Evolutionary conservation across 352 stramenopile species (phyloP), one percentile per base, ranked within the genome.

Genomic region (Aphanomyces cochlioides): DNA sequence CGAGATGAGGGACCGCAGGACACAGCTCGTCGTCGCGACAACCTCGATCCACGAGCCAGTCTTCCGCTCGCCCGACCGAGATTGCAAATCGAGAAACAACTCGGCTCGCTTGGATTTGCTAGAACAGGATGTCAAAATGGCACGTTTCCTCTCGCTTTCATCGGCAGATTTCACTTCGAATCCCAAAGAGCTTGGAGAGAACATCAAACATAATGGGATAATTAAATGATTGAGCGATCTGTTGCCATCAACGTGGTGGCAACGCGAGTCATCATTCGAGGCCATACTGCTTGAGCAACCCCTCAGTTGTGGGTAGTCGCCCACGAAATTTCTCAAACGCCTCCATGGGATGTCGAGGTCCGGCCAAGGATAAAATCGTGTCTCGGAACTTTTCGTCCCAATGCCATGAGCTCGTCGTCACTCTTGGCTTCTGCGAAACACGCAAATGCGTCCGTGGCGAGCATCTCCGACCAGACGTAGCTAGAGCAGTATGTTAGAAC

Each of bases 401-500:
- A 86, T 34, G 76, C 78, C 53, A 77, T 76, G 5, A 96, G 77
- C 7, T 80, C 89, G 10, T 43, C 54, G 12, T 1, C 10, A n/a
- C 85, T 85, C 10, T 60, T 19, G 19, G 90, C 92, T 73, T 99
- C 97, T 77, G 99, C 95, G 71, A 99, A 99, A 5, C 96, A 95
- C 28, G 85, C 91, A 77, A 98, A 99, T 7, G 96, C 96, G 78
- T 99, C 96, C 28, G 96, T 97, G 67, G 84, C 93, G 82, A 99
- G 90, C 48, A 99, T 95, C 80, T 99, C 96, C 10, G 96, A 96
- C 93, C 96, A 99, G 73, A 98, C 98, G 79, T 93, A 93, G 78
- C 85, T 95, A n/a, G 17, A n/a, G 59, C 0, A 28, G 28, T 28
- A 0, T 28, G 28, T 28, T 56, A 75, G 58, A 50, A 50, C 43